These are phyloP conservation scores for Psilocybe subaeruginosa DNA, from an alignment of 768 basidiomycete genomes.

Conservation along the genomic window DNA sequence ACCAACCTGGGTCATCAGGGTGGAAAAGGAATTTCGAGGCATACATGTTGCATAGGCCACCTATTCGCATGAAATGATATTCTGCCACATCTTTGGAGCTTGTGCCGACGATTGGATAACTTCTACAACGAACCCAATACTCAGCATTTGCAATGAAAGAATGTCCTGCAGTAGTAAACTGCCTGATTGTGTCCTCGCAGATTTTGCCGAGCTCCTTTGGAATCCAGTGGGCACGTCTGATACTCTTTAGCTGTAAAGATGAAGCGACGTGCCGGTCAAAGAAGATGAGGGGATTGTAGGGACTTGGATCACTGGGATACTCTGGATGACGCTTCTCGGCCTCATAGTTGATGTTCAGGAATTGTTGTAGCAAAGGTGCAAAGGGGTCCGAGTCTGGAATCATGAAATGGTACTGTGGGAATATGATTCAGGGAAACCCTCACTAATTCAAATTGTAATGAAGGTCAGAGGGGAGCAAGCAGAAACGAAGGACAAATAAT, in stretches of 20 bases:
- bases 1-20: constrained; percentile 1
- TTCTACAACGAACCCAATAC: no score
- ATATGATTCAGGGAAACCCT: no score
- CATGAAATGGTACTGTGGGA: no score
- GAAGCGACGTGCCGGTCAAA: neutral
- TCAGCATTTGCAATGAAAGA: neutral
- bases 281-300: neutral
- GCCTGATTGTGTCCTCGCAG: neutral
- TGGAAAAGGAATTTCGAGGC: neutral
- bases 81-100: neutral
- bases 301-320: no score
- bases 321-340: no score
- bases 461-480: no score
- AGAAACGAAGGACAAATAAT: no score
- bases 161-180: neutral
- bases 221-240: neutral
- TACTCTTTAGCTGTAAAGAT: neutral
- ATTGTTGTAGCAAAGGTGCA: neutral
- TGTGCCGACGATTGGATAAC: no score
- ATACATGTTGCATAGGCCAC: neutral
- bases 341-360: neutral
- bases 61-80: neutral
- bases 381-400: neutral
- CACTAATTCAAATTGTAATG: no score
- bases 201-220: neutral